These are phyloP conservation scores for Solanum pinnatisectum DNA, from an alignment of 257 asterid genomes.

Conservation along the genomic window DNA sequence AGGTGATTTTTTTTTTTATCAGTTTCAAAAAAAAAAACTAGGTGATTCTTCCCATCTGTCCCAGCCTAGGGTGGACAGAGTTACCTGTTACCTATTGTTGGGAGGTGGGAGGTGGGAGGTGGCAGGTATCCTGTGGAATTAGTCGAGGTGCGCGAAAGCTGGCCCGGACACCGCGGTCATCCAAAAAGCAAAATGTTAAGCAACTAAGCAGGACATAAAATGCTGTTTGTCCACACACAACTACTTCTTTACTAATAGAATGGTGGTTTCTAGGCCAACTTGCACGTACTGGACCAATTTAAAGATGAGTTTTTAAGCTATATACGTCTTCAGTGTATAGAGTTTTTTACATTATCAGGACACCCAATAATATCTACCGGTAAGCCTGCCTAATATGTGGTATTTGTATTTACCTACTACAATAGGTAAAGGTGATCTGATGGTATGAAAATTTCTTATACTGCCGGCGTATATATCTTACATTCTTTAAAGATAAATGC, in stretches of 20 bases:
- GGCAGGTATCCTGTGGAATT: too few relatives aligned
- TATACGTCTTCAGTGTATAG: neutral
- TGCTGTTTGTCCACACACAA: neutral
- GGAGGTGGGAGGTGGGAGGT: too few relatives aligned
- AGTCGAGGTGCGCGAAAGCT: neutral
- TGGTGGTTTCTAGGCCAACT: neutral
- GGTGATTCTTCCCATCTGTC: neutral
- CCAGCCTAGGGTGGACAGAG: neutral
- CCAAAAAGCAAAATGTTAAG: neutral
- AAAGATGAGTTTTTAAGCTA: neutral
- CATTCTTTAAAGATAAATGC: neutral
- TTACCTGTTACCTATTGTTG: neutral
- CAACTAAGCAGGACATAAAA: neutral
- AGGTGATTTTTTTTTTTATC: neutral
- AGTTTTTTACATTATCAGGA: neutral
- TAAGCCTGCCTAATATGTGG: neutral
- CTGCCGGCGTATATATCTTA: neutral
- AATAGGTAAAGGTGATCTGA: neutral
- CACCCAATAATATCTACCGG: neutral
- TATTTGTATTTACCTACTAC: neutral
- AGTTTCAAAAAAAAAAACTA: too few relatives aligned
- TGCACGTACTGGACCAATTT: neutral
- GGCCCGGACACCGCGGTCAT: neutral
- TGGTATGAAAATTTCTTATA: neutral
- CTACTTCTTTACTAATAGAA: neutral